Percentiles rank a stretch among this genome's conserved stretches.
phyloP scores from a whole-genome alignment of 2,329 filamentous ascomycete species.

The Botrytis elliptica region DNA sequence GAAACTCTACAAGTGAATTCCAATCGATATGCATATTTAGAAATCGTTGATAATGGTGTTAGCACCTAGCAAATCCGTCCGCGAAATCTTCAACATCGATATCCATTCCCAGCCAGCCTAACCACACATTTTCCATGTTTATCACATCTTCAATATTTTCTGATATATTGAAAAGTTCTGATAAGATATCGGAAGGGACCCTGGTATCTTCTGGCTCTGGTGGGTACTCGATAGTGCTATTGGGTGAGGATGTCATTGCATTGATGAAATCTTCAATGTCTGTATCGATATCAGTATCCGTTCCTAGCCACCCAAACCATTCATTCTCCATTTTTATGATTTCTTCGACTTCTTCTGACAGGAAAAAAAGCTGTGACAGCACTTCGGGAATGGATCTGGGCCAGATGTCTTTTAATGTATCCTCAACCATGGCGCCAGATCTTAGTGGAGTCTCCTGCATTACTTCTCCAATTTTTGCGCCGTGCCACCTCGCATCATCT shows the following conservation, averaged over 20 bases:
- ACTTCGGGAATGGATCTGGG: background rate
- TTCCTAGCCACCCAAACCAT: background rate
- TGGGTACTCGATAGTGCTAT: background rate
- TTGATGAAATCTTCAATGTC: background rate
- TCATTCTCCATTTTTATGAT: background rate
- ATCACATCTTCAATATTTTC: background rate
- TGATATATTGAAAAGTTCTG: background rate
- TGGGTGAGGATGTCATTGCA: background rate
- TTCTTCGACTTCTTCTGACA: background rate
- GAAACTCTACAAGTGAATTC: background rate
- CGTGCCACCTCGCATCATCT: background rate
- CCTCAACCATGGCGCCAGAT: background rate
- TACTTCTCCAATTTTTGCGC: background rate
- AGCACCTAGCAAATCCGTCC: rapidly evolving
- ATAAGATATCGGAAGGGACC: no score
- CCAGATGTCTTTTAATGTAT: no score
- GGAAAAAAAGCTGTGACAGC: background rate
- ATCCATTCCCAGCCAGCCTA: background rate
- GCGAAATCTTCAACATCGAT: no score
- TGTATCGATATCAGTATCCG: background rate
- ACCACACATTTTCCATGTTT: background rate
- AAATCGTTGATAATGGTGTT: background rate
- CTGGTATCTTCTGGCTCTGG: background rate
- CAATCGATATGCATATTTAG: background rate
- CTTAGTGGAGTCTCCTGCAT: background rate